Evolutionary conservation across 2,329 filamentous ascomycete species (phyloP).

Genomic region (Cercospora sp.): DNA sequence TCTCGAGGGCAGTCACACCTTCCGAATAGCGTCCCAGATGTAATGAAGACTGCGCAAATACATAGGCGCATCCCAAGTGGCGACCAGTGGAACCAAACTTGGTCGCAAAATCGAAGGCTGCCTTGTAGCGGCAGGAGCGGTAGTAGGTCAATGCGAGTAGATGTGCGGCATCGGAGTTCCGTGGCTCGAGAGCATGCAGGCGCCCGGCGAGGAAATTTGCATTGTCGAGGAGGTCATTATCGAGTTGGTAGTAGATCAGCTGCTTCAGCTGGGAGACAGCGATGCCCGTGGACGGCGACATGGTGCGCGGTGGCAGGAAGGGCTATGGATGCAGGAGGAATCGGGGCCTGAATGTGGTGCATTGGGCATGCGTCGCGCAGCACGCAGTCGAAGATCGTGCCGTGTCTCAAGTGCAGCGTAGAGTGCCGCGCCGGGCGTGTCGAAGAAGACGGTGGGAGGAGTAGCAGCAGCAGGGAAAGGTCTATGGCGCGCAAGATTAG

Average conservation of each 20-base stretch:
- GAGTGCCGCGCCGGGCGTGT: neutral
- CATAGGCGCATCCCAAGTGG: slow-evolving; percentile 84
- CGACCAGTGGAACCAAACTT: slow-evolving; percentile 66
- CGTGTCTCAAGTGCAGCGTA: slow-evolving; percentile 4
- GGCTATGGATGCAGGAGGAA: neutral
- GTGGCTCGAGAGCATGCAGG: slow-evolving; percentile 78
- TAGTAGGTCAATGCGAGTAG: slow-evolving; percentile 83
- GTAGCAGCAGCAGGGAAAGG: neutral
- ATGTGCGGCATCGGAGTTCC: slow-evolving; percentile 76
- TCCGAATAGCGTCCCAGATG: slow-evolving; percentile 75
- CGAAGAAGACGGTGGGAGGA: neutral
- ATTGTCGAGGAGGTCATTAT: slow-evolving; percentile 85
- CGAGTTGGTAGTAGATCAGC: slow-evolving; percentile 72
- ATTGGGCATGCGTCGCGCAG: neutral
- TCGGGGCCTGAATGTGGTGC: neutral
- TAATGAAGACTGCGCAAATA: slow-evolving; percentile 87
- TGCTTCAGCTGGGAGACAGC: slow-evolving; percentile 63
- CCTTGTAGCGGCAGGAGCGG: slow-evolving; percentile 76
- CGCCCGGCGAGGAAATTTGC: slow-evolving; percentile 92
- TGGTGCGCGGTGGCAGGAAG: slow-evolving; percentile 34
- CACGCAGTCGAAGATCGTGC: neutral
- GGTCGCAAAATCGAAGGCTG: slow-evolving; percentile 81
- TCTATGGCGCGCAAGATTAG: neutral
- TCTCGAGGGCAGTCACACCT: slow-evolving; percentile 81
- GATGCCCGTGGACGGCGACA: slow-evolving; percentile 57